Evolutionary conservation across 768 basidiomycete genomes (phyloP), one percentile per base, ranked within the genome.

Genomic region (Rhodotorula babjevae): DNA sequence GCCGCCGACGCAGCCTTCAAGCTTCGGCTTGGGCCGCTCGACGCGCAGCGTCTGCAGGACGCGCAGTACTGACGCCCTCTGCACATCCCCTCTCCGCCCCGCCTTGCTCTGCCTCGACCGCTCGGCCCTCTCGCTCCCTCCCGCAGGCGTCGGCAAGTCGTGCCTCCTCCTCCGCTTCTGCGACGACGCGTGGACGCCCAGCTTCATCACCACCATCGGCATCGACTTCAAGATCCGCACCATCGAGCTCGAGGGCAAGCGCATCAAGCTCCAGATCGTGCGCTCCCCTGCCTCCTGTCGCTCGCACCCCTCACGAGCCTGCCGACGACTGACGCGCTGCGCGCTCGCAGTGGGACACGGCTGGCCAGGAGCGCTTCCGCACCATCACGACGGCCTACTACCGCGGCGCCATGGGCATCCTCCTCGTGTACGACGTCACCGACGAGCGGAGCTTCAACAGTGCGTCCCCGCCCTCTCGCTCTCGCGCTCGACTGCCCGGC

Each of bases 171-270:
- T 83, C 31, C 78, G 93, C 76, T 99, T 99, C 87, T 97, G 93
- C 81, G 96, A 98, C 84, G 96, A 99, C 83, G 91, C 94, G 75
- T 99, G 94, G 93, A 98, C 96, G 47, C 94, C 94, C 61, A 93
- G 91, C 57, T 98, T 97, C 85, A 98, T 97, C 83, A 97, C 94
- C 68, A 99, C 96, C 68, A 99, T 99, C 82, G 96, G 95, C 70
- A 94, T 97, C 77, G 93, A 96, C 87, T 96, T 96, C 86, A 95
- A 94, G 89, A 98, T 98, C 83, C 89, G 95, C 47, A 97, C 94
- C 63, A 97, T 98, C 81, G 94, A 98, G 82, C 86, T 98, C 62
- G 95, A 98, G 78, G 95, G 95, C 53, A 97, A 97, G 84, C 88
- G 92, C 58, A 93, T 97, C 81, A 98, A 98, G 83, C 86, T 98